Base-by-base conservation (phyloP, 2,329 filamentous ascomycete species). In the Chalaropsis ovoidea region DNA sequence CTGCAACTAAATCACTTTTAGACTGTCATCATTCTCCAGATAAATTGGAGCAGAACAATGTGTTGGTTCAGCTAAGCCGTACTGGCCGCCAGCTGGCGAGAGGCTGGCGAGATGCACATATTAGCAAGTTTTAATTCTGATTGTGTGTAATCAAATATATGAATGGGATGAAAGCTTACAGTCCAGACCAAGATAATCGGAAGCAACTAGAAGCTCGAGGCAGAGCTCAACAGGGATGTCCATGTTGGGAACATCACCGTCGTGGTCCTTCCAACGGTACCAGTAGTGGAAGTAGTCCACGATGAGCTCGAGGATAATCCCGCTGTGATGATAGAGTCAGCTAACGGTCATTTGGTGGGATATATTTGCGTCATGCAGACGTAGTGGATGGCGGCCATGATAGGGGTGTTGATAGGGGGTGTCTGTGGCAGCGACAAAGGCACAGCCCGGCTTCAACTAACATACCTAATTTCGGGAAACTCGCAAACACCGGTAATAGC, bases 281-380 rank as follows among this genome's bases (percentile, higher is more conserved):
- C 87, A 88, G 78, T 91, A 93, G 73, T 90, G 88, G 68, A 91
- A 86, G 76, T 92, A 93, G 75, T 92, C 87, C 74, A 86, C 88
- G 41, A 92, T 85, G 73, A 90, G 90, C 74, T 92, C 88, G 2
- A 93, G 82, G 5, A 91, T 82, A 64, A 86, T 78, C 69, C 84
- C 86, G 75, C 87, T 91, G 73, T 27, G 67, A 70, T 68, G 68
- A 63, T 68, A n/a, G 67, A 64, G 56, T 39, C 60, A 52, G 13
- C 31, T 13, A 19, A 49, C n/a, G 10, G 24, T 6, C 19, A 52
- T 17, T 24, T 0, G 19, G 19, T 6, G 4, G 24, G 3, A 6
- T 6, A 17, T 17, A 19, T 52, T 49, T 49, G 3, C 47, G 47
- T 5, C 19, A 22, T 24, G 15, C 8, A 27, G 22, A 24, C 13